A percentile compares a stretch with the other conserved stretches of the same genome.
These are phyloP conservation scores for Diaporthe sp. DNA, from an alignment of 2,329 filamentous ascomycete genomes.

Conservation along the genomic window DNA sequence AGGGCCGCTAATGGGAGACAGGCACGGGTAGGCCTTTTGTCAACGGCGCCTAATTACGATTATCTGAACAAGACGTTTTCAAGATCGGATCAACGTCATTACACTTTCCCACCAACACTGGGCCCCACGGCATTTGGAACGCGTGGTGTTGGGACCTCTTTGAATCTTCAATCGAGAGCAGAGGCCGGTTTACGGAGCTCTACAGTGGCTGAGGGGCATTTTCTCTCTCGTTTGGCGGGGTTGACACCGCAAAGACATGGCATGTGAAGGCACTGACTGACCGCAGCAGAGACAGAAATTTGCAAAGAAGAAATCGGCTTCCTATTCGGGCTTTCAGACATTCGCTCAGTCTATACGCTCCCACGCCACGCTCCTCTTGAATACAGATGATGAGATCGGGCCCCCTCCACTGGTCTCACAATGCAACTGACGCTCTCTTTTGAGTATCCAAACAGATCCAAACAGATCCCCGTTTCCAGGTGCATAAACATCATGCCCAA, in stretches of 20 bases:
- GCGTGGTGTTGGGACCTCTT: neutral
- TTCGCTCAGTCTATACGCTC: slow-evolving; percentile 1
- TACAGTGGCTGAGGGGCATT: neutral
- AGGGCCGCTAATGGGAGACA: slow-evolving; percentile 12
- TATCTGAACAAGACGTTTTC: neutral
- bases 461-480: slow-evolving; percentile 3
- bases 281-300: neutral
- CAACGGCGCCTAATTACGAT: neutral
- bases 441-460: slow-evolving; percentile 3
- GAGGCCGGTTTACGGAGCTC: slow-evolving; percentile 18
- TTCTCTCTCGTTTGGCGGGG: slow-evolving; percentile 1
- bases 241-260: neutral
- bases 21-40: neutral
- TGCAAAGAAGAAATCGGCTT: neutral
- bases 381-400: slow-evolving; percentile 1
- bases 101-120: neutral
- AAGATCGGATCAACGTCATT: slow-evolving; percentile 5
- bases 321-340: neutral
- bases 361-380: slow-evolving; percentile 21
- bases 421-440: slow-evolving; percentile 1
- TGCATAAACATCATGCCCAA: slow-evolving; percentile 23
- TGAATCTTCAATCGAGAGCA: neutral
- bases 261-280: neutral
- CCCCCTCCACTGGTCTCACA: neutral
- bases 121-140: neutral